Base-by-base conservation (phyloP, 345 rosid species). In the Citropsis articulata region DNA sequence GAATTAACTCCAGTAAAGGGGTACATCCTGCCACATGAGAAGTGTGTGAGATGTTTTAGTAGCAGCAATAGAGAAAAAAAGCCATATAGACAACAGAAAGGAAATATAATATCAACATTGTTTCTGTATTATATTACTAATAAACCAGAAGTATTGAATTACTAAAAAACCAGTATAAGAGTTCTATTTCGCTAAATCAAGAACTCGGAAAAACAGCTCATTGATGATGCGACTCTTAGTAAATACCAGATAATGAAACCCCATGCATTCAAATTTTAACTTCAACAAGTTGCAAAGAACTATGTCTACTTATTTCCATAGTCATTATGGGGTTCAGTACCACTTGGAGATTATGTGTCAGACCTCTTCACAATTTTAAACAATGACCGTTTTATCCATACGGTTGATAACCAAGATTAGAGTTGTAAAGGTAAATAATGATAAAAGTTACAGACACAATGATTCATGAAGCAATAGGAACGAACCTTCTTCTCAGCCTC, bases 401-500 rank as follows among this genome's bases (percentile, higher is more conserved):
- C 2, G 10, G 16, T 22, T 36, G 50, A 68, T 14, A 31, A 42
- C 42, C 69, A 69, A 57, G 62, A 64, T 25, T 30, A 71, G 31
- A 45, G 75, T 45, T 30, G 30, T 24, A 69, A 64, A 69, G 48
- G 24, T 60, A 33, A 68, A 31, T 14, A 48, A 24, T 53, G 56
- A 55, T 21, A 28, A 53, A 70, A 61, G 42, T 50, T 24, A 66
- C 59, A 59, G 25, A 48, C 40, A 77, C 50, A 75, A 10, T 69
- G n/a, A 68, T 62, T 60, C 36, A 66, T 21, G 45, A 45, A 74
- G 73, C 74, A 60, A 60, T 66, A 62, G 71, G 22, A 72, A 78
- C 16, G 45, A 48, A 96, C 99, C 99, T 92, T 96, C 89, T 92
- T 96, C 80, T 96, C 98, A 73, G 88, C 95, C 85, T 92, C 98